Percentiles rank a stretch among this genome's conserved stretches.
Evolutionary conservation across 2,329 filamentous ascomycete genomes (phyloP).

Genomic region (Pseudopithomyces maydicus): DNA sequence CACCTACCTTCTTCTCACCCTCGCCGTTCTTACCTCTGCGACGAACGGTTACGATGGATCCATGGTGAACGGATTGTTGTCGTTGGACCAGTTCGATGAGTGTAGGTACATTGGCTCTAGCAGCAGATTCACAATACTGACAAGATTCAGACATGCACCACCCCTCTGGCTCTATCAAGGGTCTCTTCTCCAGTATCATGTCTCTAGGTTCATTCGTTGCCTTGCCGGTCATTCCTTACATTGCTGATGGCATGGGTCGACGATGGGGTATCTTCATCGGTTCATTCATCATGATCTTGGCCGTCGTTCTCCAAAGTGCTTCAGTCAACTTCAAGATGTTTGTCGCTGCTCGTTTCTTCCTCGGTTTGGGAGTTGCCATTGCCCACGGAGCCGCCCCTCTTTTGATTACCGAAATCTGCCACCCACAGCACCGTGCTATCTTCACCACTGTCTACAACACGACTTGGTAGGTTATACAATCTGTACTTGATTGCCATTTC

Average conservation of each 20-base stretch:
- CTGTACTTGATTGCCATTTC: slow-evolving; percentile 10
- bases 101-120: slow-evolving; percentile 14
- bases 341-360: slow-evolving; percentile 31
- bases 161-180: slow-evolving; percentile 31
- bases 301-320: slow-evolving; percentile 28
- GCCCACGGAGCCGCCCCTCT: slow-evolving; percentile 30
- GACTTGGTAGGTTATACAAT: slow-evolving; percentile 56
- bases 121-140: neutral
- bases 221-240: slow-evolving; percentile 28
- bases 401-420: slow-evolving; percentile 53
- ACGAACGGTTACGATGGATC: slow-evolving; percentile 24
- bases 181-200: slow-evolving; percentile 33
- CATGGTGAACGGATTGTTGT: slow-evolving; percentile 34
- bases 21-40: slow-evolving; percentile 24
- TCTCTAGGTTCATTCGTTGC: slow-evolving; percentile 29
- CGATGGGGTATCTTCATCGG: slow-evolving; percentile 33
- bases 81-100: slow-evolving; percentile 25
- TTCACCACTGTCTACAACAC: slow-evolving; percentile 31
- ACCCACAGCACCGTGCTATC: slow-evolving; percentile 37
- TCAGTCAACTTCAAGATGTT: slow-evolving; percentile 35
- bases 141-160: slow-evolving; percentile 22
- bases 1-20: slow-evolving; percentile 24
- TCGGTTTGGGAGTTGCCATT: slow-evolving; percentile 34
- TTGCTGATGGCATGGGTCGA: slow-evolving; percentile 31
- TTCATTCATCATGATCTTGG: slow-evolving; percentile 34